Conservation (phyloP, 306 rosid species). For the Lathyrus oleraceus region DNA sequence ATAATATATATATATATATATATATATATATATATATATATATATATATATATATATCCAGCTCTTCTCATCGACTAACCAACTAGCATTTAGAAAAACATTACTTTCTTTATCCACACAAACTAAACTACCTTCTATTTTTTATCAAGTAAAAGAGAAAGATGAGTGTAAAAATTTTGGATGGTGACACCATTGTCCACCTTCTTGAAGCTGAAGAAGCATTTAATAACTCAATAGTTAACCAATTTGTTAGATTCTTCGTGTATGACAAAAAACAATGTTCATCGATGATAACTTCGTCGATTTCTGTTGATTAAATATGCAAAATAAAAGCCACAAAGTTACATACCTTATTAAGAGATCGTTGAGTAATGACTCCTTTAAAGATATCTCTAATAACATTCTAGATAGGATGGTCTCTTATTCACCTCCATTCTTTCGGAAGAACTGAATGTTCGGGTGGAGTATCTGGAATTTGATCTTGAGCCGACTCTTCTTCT, state of each 20-base stretch:
- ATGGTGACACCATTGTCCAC: slow-evolving; percentile 62
- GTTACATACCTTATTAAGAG: no score
- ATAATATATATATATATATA: slow-evolving; percentile 21
- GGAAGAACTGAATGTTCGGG: no score
- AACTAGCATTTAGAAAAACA: slow-evolving; percentile 26
- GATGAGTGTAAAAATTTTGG: slow-evolving; percentile 75
- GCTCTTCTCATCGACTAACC: slow-evolving; percentile 32
- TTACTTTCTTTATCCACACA: background rate
- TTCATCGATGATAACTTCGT: no score
- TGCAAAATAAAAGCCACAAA: no score
- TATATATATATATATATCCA: background rate
- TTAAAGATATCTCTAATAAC: no score
- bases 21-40: slow-evolving; percentile 11
- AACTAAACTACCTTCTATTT: slow-evolving; percentile 25
- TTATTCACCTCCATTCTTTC: no score
- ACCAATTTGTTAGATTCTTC: slow-evolving; percentile 52
- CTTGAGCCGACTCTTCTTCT: no score
- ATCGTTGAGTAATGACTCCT: no score
- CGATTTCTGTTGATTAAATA: no score
- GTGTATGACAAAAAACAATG: no score
- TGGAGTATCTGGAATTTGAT: no score
- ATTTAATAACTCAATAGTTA: slow-evolving; percentile 35
- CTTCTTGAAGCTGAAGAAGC: slow-evolving; percentile 76
- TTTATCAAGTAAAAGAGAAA: slow-evolving; percentile 23
- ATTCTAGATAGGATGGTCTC: no score